Conservation (phyloP, 2,329 filamentous ascomycete genomes). For the Escovopsis sp. region DNA sequence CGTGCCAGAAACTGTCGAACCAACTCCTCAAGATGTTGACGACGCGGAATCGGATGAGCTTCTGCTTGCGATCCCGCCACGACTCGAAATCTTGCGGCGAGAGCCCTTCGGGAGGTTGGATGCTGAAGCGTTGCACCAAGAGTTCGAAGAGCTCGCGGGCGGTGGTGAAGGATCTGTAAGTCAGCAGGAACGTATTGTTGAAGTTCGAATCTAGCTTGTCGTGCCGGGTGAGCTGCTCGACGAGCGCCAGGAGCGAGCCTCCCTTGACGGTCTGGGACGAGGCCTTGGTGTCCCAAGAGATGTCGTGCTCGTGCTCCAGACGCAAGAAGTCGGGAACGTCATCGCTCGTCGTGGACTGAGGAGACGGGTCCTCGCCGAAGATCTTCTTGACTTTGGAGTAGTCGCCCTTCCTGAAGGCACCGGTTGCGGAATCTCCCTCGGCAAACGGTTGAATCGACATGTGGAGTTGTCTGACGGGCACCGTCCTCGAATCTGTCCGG, state of each 20-base stretch:
- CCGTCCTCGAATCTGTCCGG: constrained; percentile 38
- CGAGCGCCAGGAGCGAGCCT: constrained; percentile 74
- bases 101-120: constrained; percentile 79
- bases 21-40: constrained; percentile 97
- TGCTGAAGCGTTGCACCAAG: constrained; percentile 78
- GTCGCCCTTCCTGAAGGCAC: constrained; percentile 43
- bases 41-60: constrained; percentile 85
- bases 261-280: constrained; percentile 67
- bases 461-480: constrained; percentile 30
- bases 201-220: constrained; percentile 91
- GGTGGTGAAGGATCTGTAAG: constrained; percentile 87
- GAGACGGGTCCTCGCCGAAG: constrained; percentile 48
- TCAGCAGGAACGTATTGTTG: constrained; percentile 95
- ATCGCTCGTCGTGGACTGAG: constrained; percentile 42
- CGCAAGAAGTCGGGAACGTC: constrained; percentile 73
- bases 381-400: constrained; percentile 52
- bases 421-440: constrained; percentile 40
- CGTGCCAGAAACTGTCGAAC: constrained; percentile 99
- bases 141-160: constrained; percentile 86
- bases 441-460: constrained; percentile 47
- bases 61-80: constrained; percentile 92
- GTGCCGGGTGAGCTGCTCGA: constrained; percentile 89
- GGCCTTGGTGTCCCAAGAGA: constrained; percentile 78
- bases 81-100: constrained; percentile 60
- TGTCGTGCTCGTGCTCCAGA: constrained; percentile 76